These are phyloP conservation scores for Aspergillus nomiae DNA, from an alignment of 2,329 filamentous ascomycete species.

Conservation along the genomic window DNA sequence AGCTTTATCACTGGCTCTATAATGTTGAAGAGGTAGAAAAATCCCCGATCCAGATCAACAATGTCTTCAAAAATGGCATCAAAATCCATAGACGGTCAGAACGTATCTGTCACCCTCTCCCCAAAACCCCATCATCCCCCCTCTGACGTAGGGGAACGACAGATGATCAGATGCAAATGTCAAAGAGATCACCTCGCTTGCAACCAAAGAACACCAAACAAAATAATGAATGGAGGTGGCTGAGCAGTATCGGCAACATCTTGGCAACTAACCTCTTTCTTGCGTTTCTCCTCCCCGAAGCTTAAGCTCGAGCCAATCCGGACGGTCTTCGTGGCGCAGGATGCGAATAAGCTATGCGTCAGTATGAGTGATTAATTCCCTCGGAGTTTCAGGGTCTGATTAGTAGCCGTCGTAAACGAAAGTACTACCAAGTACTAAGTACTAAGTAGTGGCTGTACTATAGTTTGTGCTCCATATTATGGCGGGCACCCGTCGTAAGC, in stretches of 20 bases:
- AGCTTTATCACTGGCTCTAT: neutral
- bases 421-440: too few relatives aligned
- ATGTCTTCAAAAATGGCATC: neutral
- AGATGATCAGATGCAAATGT: neutral
- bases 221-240: constrained; percentile 3
- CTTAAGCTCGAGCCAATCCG: constrained; percentile 11
- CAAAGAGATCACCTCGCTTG: neutral
- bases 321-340: constrained; percentile 5
- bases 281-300: neutral
- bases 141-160: neutral
- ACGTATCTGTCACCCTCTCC: too few relatives aligned
- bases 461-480: neutral
- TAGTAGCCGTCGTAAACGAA: neutral
- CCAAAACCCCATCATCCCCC: too few relatives aligned
- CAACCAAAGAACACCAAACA: constrained; percentile 4
- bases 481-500: neutral
- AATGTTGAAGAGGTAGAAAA: neutral
- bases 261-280: neutral
- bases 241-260: neutral
- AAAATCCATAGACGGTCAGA: neutral
- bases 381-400: neutral
- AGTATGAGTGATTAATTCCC: constrained; percentile 2
- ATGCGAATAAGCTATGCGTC: neutral
- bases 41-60: neutral
- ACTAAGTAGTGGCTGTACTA: too few relatives aligned